Evolutionary conservation across 2,329 filamentous ascomycete genomes (phyloP).

Genomic region (Dothistroma pini): DNA sequence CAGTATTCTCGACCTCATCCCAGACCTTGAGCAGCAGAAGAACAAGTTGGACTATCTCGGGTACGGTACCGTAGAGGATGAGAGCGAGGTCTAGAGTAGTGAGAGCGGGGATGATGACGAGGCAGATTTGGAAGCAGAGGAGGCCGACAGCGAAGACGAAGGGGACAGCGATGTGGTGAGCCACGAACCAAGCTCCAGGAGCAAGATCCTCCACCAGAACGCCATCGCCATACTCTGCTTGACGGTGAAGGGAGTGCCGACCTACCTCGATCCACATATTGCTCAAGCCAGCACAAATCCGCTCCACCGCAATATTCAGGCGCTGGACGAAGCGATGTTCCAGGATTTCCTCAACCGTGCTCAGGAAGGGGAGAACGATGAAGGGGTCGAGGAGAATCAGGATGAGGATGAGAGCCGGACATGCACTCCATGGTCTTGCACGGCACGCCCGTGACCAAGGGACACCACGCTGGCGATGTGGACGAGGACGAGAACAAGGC

Average conservation of each 20-base stretch:
- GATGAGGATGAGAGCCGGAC: not conserved
- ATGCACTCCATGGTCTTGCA: too few relatives aligned
- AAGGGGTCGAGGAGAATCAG: not conserved
- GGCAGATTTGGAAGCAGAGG: not conserved
- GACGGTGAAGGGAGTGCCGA: not conserved
- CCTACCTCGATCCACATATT: not conserved
- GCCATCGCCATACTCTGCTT: not conserved
- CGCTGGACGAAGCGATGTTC: not conserved
- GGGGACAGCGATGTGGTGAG: too few relatives aligned
- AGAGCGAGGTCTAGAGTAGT: not conserved
- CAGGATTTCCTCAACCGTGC: not conserved
- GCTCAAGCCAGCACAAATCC: not conserved
- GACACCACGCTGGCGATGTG: too few relatives aligned
- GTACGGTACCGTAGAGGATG: not conserved
- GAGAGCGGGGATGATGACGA: not conserved
- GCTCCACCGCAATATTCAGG: too few relatives aligned
- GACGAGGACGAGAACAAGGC: too few relatives aligned
- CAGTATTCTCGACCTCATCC: not conserved
- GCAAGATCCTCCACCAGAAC: too few relatives aligned
- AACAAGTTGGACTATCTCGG: not conserved
- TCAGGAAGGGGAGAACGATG: not conserved
- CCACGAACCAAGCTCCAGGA: too few relatives aligned
- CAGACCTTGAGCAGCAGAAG: not conserved
- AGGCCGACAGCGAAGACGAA: not conserved
- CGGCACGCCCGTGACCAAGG: too few relatives aligned